Conservation (phyloP, 148 eudicot genomes). For the Euryodendron excelsum region DNA sequence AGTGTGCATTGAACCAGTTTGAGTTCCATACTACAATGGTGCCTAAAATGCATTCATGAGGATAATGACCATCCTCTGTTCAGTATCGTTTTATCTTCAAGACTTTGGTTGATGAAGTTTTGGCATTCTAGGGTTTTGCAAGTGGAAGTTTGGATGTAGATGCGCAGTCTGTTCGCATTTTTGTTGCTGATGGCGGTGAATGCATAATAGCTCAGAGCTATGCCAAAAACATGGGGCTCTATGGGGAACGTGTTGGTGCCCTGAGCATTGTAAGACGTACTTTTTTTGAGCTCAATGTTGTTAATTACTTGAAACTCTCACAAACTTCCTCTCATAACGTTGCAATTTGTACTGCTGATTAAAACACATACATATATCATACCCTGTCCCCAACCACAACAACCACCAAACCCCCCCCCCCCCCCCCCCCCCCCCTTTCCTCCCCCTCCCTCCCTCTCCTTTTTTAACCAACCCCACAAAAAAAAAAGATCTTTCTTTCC, state of each 20-base stretch:
- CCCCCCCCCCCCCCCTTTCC: too few species aligned
- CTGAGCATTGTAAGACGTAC: constrained; percentile 75
- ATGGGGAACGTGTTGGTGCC: constrained; percentile 99
- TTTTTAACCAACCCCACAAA: too few species aligned
- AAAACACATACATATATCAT: not conserved
- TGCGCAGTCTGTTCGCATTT: constrained; percentile 84
- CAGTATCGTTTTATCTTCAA: not conserved
- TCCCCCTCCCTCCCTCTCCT: too few species aligned
- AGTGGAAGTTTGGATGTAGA: constrained; percentile 91
- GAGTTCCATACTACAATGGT: not conserved
- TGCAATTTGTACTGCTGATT: not conserved
- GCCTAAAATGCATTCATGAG: not conserved
- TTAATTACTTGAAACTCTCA: not conserved
- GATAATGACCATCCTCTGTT: not conserved
- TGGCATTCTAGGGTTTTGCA: constrained; percentile 76
- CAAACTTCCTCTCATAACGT: not conserved
- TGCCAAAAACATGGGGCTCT: constrained; percentile 97
- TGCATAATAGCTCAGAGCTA: constrained; percentile 93
- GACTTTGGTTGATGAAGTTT: not conserved
- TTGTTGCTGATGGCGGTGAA: constrained; percentile 95
- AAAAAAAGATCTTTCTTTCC: too few species aligned
- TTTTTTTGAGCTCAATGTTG: not conserved
- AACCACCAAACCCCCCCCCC: too few species aligned
- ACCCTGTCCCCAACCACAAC: too few species aligned
- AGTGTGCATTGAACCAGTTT: not conserved